phyloP scores from a whole-genome alignment of 192 early-diverging fungal species.

The Lobosporangium transversale region DNA sequence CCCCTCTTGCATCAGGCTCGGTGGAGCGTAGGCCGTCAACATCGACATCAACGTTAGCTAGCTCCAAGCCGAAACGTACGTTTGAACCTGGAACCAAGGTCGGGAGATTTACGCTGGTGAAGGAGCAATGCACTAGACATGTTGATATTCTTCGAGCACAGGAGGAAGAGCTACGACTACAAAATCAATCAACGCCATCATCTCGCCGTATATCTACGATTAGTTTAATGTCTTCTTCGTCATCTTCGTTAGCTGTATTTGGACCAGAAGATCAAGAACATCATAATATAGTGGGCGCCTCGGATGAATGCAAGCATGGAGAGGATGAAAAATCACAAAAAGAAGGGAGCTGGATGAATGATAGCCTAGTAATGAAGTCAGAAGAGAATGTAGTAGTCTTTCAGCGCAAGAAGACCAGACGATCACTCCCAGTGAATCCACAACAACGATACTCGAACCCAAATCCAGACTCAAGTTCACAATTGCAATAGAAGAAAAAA shows the following conservation, averaged over 20 bases:
- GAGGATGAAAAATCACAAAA: background rate
- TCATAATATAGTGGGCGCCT: too few species aligned
- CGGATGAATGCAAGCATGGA: too few species aligned
- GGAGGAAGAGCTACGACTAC: background rate
- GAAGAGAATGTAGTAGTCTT: conserved; percentile 43
- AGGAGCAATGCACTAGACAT: conserved; percentile 26
- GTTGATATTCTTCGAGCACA: conserved; percentile 17
- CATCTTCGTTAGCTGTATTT: too few species aligned
- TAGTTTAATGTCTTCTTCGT: too few species aligned
- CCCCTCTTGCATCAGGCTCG: too few species aligned
- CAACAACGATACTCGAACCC: background rate
- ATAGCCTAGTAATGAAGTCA: conserved; percentile 8
- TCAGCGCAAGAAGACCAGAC: conserved; percentile 20
- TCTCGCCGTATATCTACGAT: too few species aligned
- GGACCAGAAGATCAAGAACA: too few species aligned
- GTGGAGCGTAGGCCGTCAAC: too few species aligned
- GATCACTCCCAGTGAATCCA: too few species aligned
- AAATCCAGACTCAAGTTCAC: background rate
- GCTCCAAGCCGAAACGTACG: background rate
- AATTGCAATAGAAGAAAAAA: background rate
- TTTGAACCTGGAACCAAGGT: conserved; percentile 46
- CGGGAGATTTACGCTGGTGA: conserved; percentile 36
- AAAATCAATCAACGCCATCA: background rate
- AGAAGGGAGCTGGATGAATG: background rate
- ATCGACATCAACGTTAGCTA: background rate